These are phyloP conservation scores for Diaporthe helianthi DNA, from an alignment of 2,329 filamentous ascomycete genomes.

Conservation along the genomic window DNA sequence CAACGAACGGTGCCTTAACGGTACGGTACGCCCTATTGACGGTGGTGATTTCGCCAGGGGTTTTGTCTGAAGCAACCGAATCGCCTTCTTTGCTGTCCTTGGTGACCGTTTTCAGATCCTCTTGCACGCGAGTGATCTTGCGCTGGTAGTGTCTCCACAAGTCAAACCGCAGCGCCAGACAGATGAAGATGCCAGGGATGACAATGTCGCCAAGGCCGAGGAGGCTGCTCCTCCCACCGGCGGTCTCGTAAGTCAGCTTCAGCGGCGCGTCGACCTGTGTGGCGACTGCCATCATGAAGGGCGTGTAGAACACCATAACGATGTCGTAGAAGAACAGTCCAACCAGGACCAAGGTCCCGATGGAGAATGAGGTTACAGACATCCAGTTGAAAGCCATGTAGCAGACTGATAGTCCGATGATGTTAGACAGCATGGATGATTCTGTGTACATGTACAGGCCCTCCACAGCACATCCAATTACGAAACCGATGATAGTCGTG, in stretches of 20 bases:
- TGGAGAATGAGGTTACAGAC: slow-evolving; percentile 87
- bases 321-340: slow-evolving; percentile 96
- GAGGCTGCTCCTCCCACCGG: slow-evolving; percentile 73
- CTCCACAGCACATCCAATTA: slow-evolving; percentile 61
- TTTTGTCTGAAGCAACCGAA: slow-evolving; percentile 40
- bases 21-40: slow-evolving; percentile 52
- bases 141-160: slow-evolving; percentile 81
- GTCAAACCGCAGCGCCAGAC: slow-evolving; percentile 88
- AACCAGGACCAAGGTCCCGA: slow-evolving; percentile 76
- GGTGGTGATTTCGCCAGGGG: slow-evolving; percentile 45
- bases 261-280: slow-evolving; percentile 90
- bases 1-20: slow-evolving; percentile 60
- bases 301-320: slow-evolving; percentile 88
- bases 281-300: slow-evolving; percentile 86
- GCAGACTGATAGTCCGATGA: slow-evolving; percentile 86
- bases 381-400: slow-evolving; percentile 83
- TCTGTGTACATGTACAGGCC: slow-evolving; percentile 72
- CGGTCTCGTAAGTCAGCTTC: slow-evolving; percentile 79
- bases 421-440: slow-evolving; percentile 72
- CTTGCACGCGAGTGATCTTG: slow-evolving; percentile 60
- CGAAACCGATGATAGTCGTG: slow-evolving; percentile 62
- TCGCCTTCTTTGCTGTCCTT: slow-evolving; percentile 32
- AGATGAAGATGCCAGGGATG: slow-evolving; percentile 89
- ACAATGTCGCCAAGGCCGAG: slow-evolving; percentile 95
- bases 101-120: slow-evolving; percentile 43